Evolutionary conservation across 495 filamentous ascomycete genomes (phyloP), one percentile per base, ranked within the genome.

Genomic region (Lepraria neglecta): DNA sequence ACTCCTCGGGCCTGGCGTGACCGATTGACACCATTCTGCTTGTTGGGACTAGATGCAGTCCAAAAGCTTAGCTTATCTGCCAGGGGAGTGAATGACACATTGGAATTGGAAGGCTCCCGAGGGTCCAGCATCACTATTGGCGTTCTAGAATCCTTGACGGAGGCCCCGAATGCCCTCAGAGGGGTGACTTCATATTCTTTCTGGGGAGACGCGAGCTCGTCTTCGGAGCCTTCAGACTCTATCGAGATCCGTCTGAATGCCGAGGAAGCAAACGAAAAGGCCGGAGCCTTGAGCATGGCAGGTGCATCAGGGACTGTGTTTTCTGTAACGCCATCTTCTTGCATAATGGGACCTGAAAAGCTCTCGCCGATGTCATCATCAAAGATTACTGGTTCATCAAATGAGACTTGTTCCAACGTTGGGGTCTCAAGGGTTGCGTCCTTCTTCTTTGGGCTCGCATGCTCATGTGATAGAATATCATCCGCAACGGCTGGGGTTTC

Each of bases 1-100:
- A 80, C 72, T 45, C 72, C 77, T 53, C 68, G 67, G 44, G 58
- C 68, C 3, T 69, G 74, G 56, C 66, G 69, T 4, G 71, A 68
- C 27, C 70, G 76, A n/a, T 21, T 60, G 33, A 60, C 48, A 65
- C 71, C 61, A 71, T 71, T 47, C 15, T 65, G 67, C 66, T 85
- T 78, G 6, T 73, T 70, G 3, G 80, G 75, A 42, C 76, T 80
- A 44, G 66, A 76, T 48, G 83, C 77, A 59, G 78, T 77, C 85
- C 88, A 89, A 6, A 76, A 71, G 59, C 73, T 78, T 7, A 90
- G 70, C 61, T 86, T 80, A 9, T 77, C 69, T 24, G 84, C 82
- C 19, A 89, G 70, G 14, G 85, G 81, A 3, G 85, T 86, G 52
- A 88, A 60, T 35, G 65, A 61, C 53, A 56, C 67, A 66, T 30